Base-by-base conservation (phyloP, 176 grass and related monocot species). In the Lolium multiflorum region DNA sequence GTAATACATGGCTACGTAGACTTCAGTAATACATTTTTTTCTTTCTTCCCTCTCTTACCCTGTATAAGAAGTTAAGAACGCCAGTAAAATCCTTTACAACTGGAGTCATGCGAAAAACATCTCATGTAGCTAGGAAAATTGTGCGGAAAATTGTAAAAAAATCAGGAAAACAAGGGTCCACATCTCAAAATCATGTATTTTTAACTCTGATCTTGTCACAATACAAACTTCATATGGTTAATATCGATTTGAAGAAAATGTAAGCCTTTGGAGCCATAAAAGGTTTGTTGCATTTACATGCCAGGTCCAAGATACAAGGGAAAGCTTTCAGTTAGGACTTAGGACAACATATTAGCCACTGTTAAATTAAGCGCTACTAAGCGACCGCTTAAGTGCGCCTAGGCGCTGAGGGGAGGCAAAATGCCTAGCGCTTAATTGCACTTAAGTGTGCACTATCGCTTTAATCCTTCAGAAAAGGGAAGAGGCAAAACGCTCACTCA, bases 201-300 rank as follows among this genome's bases (percentile, higher is more conserved):
- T 78, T 56, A 58, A 78, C 55, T 60, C 4, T 43, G n/a, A 61
- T 13, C 76, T 61, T 79, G 76, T 59, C 76, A 61, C 76, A 16
- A 79, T 61, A 59, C 13, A 7, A 13, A 44, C 12, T 9, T 5
- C 37, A 79, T 79, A 79, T 59, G 20, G 12, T 60, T 43, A 60
- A 43, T 60, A 59, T 16, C 37, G 16, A 60, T 78, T 78, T 22
- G 12, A 18, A 78, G 28, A 24, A 41, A 78, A 59, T 43, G 11
- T 43, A 16, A 43, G 14, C 17, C 11, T 41, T 60, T 78, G 39
- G 76, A 12, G 18, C 12, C 54, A 43, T 38, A 60, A 60, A 60
- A 78, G 1, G 18, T 78, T 77, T 78, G 54, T 62, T 59, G 35
- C 75, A 39, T 55, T 63, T 26, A 35, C 68, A 71, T 71, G 68